Conservation (phyloP, 1,284 basidiomycete genomes). For the Ganoderma leucocontextum region DNA sequence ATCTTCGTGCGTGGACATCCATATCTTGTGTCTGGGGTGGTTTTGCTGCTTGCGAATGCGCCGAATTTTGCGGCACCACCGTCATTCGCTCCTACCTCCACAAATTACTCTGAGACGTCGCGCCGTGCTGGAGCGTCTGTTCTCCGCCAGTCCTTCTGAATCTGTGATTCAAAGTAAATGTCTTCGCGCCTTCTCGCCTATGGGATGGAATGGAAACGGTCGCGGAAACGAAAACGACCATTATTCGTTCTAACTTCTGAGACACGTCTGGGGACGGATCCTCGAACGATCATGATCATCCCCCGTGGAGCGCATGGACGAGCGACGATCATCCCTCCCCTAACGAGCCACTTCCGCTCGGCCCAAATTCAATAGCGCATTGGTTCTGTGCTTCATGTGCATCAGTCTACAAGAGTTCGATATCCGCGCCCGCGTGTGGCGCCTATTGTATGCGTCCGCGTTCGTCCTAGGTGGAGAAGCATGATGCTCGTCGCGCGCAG, state of each 20-base stretch:
- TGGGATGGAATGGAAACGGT: background rate
- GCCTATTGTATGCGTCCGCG: background rate
- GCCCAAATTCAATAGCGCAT: background rate
- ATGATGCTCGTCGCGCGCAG: background rate
- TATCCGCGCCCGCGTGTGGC: background rate
- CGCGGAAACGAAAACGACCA: background rate
- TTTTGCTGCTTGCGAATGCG: background rate
- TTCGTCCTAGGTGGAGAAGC: conserved; percentile 4
- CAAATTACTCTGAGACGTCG: background rate
- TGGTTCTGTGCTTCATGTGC: background rate
- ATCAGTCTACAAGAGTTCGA: conserved; percentile 1
- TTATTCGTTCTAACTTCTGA: background rate
- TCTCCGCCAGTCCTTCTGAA: background rate
- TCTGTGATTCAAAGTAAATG: background rate
- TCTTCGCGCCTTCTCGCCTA: background rate
- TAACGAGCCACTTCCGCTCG: background rate
- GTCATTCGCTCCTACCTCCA: background rate
- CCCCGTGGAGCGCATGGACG: background rate
- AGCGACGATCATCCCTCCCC: background rate
- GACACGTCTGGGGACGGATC: conserved; percentile 4
- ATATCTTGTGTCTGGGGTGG: background rate
- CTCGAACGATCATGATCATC: conserved; percentile 4
- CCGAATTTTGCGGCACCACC: background rate
- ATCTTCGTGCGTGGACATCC: background rate
- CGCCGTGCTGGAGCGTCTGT: background rate